phyloP scores from a whole-genome alignment of 805 yeast genomes.

The Priceomyces castillae region DNA sequence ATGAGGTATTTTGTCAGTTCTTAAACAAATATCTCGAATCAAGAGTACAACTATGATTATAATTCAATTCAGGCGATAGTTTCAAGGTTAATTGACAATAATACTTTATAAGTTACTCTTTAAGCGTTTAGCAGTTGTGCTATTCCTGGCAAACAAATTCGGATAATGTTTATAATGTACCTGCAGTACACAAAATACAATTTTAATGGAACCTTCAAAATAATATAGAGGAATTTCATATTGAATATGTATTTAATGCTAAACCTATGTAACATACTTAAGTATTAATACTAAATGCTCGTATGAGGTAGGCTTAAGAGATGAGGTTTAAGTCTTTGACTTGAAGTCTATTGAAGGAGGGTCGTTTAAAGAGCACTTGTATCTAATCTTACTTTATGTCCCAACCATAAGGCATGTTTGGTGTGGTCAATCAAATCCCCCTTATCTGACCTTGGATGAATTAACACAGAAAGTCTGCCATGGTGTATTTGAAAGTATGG shows the following conservation, averaged over 20 bases:
- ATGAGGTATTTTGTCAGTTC: not conserved
- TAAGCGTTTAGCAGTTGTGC: not conserved
- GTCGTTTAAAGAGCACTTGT: slow-evolving; percentile 7
- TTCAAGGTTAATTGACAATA: not conserved
- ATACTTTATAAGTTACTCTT: not conserved
- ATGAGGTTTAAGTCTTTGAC: no score
- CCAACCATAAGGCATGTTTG: slow-evolving; percentile 55
- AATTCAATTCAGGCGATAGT: no score
- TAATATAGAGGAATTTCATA: no score
- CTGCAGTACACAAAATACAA: not conserved
- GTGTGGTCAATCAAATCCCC: slow-evolving; percentile 52
- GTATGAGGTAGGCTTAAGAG: no score
- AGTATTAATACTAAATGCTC: no score
- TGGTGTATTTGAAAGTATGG: slow-evolving; percentile 55
- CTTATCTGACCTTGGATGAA: slow-evolving; percentile 48
- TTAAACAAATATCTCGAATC: not conserved
- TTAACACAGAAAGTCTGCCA: slow-evolving; percentile 49
- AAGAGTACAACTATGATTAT: not conserved
- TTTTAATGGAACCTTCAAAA: no score
- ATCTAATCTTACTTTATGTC: slow-evolving; percentile 36
- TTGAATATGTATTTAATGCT: no score
- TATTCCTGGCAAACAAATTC: not conserved
- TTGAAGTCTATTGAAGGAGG: no score
- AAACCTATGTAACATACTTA: no score
- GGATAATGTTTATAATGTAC: not conserved